phyloP scores from a whole-genome alignment of 495 filamentous ascomycete species.

The Durotheca rogersii region DNA sequence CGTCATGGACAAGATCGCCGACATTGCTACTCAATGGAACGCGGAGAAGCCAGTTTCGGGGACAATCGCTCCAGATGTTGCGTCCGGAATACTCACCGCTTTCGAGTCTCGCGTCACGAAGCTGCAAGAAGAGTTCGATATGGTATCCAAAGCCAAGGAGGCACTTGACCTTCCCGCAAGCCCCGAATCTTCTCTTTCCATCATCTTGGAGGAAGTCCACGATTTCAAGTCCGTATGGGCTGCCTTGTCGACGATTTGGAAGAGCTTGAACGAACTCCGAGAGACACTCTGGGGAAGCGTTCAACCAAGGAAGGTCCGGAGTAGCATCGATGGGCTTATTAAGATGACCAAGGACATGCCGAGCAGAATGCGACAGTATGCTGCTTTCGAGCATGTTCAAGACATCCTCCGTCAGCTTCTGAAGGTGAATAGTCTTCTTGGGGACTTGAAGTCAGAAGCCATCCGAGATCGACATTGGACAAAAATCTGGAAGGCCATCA shows the following conservation, averaged over 20 bases:
- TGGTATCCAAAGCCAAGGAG: slow-evolving; percentile 95
- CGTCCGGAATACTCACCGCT: slow-evolving; percentile 70
- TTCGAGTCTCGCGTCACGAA: slow-evolving; percentile 81
- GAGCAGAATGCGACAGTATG: slow-evolving; percentile 97
- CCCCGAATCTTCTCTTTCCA: slow-evolving; percentile 70
- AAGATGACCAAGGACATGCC: slow-evolving; percentile 99
- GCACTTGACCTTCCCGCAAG: slow-evolving; percentile 84
- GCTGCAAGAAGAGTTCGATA: slow-evolving; percentile 81
- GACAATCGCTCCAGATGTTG: slow-evolving; percentile 82
- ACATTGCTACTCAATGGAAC: slow-evolving; percentile 83
- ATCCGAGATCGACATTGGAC: slow-evolving; percentile 95
- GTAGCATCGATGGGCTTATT: slow-evolving; percentile 83
- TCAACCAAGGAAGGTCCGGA: slow-evolving; percentile 85
- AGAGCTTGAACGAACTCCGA: slow-evolving; percentile 87
- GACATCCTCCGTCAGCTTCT: slow-evolving; percentile 81
- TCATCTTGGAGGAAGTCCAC: slow-evolving; percentile 92
- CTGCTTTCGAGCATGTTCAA: slow-evolving; percentile 97
- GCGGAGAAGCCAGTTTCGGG: slow-evolving; percentile 96
- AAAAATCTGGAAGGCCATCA: slow-evolving; percentile 93
- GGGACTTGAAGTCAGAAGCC: slow-evolving; percentile 94
- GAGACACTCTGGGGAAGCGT: slow-evolving; percentile 92
- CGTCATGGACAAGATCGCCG: slow-evolving; percentile 79
- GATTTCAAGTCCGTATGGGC: slow-evolving; percentile 99
- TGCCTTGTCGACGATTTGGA: slow-evolving; percentile 92
- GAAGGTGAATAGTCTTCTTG: slow-evolving; percentile 83